Percentiles rank a stretch among this genome's conserved stretches.
phyloP scores from a whole-genome alignment of 768 basidiomycete species.

The Clathrus columnatus region DNA sequence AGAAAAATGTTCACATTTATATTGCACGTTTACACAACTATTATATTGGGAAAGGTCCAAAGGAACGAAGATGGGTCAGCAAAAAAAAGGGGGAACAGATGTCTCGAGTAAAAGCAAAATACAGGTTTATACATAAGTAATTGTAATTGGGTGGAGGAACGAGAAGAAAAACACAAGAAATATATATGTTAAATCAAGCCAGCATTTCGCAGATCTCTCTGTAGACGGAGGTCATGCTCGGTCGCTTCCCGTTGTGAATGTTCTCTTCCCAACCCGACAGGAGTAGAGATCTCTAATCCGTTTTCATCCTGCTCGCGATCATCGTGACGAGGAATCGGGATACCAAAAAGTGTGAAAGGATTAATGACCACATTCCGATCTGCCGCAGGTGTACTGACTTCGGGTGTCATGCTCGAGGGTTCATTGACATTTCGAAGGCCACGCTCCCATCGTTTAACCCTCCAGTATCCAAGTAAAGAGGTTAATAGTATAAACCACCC shows the following conservation, averaged over 20 bases:
- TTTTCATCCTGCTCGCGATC: constrained; percentile 19
- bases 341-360: constrained; percentile 44
- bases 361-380: constrained; percentile 44
- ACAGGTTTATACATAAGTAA: background rate
- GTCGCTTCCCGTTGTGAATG: constrained; percentile 11
- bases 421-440: constrained; percentile 44
- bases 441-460: constrained; percentile 77
- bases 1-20: too few relatives aligned
- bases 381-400: constrained; percentile 38
- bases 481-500: constrained; percentile 92
- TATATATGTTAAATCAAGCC: constrained; percentile 36
- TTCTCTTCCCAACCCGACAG: constrained; percentile 16
- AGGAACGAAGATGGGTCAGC: background rate
- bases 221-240: constrained; percentile 37
- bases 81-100: background rate
- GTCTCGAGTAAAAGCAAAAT: background rate
- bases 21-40: too few relatives aligned
- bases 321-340: constrained; percentile 30
- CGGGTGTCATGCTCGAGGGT: constrained; percentile 22
- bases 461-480: constrained; percentile 73
- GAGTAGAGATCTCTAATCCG: constrained; percentile 22
- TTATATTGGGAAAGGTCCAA: background rate
- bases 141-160: background rate
- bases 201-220: constrained; percentile 42
- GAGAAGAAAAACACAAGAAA: background rate